Evolutionary conservation across 2,329 filamentous ascomycete species (phyloP).

Genomic region (Monosporascus sp.): DNA sequence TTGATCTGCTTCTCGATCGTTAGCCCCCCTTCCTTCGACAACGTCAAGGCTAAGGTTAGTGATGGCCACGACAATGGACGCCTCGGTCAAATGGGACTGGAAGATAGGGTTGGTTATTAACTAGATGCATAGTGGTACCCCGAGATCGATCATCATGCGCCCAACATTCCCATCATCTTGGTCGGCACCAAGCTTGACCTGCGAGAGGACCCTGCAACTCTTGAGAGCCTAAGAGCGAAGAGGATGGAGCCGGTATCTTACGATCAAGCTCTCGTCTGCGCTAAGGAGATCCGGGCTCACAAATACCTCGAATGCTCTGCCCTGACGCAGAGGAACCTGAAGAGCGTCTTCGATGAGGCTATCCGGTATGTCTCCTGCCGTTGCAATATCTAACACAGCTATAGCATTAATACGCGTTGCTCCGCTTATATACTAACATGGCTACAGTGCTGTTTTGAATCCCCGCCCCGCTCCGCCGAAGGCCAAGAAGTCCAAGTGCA

Average conservation of each 20-base stretch:
- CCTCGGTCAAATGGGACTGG: background rate
- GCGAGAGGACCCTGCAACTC: constrained; percentile 78
- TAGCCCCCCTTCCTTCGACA: constrained; percentile 95
- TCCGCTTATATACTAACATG: constrained; percentile 11
- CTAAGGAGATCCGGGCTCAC: constrained; percentile 91
- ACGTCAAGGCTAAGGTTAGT: constrained; percentile 94
- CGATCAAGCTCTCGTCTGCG: constrained; percentile 81
- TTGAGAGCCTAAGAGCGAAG: constrained; percentile 79
- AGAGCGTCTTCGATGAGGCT: constrained; percentile 97
- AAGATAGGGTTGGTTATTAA: constrained; percentile 3
- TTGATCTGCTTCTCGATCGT: constrained; percentile 98
- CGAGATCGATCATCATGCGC: constrained; percentile 95
- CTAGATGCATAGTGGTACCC: constrained; percentile 72
- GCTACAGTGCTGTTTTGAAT: constrained; percentile 62
- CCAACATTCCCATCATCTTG: constrained; percentile 90
- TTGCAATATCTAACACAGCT: background rate
- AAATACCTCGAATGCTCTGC: constrained; percentile 99
- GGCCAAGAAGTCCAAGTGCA: constrained; percentile 63
- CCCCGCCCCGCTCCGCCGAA: constrained; percentile 54
- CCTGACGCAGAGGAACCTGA: constrained; percentile 90
- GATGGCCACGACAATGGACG: background rate
- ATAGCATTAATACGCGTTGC: no score
- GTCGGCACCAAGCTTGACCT: constrained; percentile 97
- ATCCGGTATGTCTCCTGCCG: constrained; percentile 70
- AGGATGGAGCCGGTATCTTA: constrained; percentile 97